Percentiles rank a stretch among this genome's conserved stretches.
Evolutionary conservation across 306 rosid genomes (phyloP).

Genomic region (Trichosanthes truncata): DNA sequence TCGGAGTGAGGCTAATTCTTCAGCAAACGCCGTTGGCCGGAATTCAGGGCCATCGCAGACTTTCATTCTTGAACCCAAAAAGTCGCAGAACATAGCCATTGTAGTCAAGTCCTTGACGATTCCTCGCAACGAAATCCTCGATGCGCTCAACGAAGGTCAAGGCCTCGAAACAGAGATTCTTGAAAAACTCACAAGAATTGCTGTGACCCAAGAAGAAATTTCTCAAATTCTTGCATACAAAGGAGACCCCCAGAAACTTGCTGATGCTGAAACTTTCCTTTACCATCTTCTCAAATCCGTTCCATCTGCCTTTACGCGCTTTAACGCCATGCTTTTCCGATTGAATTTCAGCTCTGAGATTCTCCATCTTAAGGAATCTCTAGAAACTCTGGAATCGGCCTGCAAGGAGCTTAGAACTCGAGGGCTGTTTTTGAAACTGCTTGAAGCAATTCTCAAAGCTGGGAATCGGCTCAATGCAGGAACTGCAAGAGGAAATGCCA

Average conservation of each 20-base stretch:
- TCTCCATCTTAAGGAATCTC: constrained; percentile 41
- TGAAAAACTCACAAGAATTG: constrained; percentile 68
- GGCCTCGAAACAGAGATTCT: constrained; percentile 55
- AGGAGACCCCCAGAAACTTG: constrained; percentile 58
- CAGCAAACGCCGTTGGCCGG: constrained; percentile 17
- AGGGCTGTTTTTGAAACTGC: constrained; percentile 79
- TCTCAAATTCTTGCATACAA: constrained; percentile 39
- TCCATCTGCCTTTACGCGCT: constrained; percentile 72
- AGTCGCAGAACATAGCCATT: constrained; percentile 85
- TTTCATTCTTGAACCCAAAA: constrained; percentile 58
- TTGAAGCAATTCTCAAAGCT: constrained; percentile 90
- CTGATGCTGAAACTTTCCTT: constrained; percentile 79
- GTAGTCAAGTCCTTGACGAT: constrained; percentile 55
- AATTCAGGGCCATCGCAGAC: constrained; percentile 18
- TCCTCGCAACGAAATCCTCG: constrained; percentile 46
- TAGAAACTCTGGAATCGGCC: constrained; percentile 58
- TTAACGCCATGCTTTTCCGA: constrained; percentile 72
- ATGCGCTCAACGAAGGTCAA: constrained; percentile 61
- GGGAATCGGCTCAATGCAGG: constrained; percentile 97
- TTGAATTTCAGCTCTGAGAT: constrained; percentile 43
- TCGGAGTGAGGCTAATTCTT: constrained; percentile 18
- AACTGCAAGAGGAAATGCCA: constrained; percentile 86
- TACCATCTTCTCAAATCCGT: constrained; percentile 53
- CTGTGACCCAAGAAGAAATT: constrained; percentile 68
- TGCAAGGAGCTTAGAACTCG: constrained; percentile 64